A percentile compares a stretch with the other conserved stretches of the same genome.
phyloP scores from a whole-genome alignment of 2,329 filamentous ascomycete genomes.

The Colletotrichum cereale region DNA sequence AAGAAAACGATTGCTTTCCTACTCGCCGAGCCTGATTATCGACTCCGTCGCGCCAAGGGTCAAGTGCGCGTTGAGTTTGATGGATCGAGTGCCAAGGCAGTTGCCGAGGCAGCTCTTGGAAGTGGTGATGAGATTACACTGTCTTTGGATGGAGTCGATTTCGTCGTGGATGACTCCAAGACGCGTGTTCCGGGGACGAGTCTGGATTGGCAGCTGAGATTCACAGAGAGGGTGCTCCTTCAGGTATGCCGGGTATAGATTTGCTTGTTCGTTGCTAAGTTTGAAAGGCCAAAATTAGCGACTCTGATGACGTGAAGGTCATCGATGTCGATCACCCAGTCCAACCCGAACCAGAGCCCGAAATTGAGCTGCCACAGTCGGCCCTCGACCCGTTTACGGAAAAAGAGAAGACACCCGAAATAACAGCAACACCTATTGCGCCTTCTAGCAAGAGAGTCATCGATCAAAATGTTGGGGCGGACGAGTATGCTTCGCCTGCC shows the following conservation, averaged over 20 bases:
- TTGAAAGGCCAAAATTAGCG: constrained; percentile 58
- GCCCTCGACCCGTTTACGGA: constrained; percentile 40
- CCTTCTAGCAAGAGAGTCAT: constrained; percentile 49
- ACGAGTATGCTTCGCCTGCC: constrained; percentile 81
- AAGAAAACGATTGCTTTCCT: constrained; percentile 81
- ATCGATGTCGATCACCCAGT: constrained; percentile 67
- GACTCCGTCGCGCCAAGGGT: constrained; percentile 80
- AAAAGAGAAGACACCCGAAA: constrained; percentile 42
- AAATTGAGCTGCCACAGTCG: constrained; percentile 26
- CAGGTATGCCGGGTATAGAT: constrained; percentile 50
- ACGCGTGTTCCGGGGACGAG: constrained; percentile 63
- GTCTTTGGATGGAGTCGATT: constrained; percentile 76
- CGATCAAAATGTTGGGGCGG: constrained; percentile 53
- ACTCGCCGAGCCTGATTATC: constrained; percentile 86
- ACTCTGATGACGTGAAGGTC: constrained; percentile 59
- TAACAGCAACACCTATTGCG: background rate
- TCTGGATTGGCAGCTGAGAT: constrained; percentile 71
- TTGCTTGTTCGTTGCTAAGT: constrained; percentile 40
- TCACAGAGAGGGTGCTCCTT: constrained; percentile 62
- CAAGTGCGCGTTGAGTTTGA: constrained; percentile 85
- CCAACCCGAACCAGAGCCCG: constrained; percentile 39
- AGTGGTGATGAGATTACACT: constrained; percentile 84
- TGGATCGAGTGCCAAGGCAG: constrained; percentile 76
- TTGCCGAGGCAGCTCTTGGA: constrained; percentile 76
- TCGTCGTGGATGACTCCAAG: constrained; percentile 66